Conservation (phyloP, 768 basidiomycete species). For the Collybia sordida region DNA sequence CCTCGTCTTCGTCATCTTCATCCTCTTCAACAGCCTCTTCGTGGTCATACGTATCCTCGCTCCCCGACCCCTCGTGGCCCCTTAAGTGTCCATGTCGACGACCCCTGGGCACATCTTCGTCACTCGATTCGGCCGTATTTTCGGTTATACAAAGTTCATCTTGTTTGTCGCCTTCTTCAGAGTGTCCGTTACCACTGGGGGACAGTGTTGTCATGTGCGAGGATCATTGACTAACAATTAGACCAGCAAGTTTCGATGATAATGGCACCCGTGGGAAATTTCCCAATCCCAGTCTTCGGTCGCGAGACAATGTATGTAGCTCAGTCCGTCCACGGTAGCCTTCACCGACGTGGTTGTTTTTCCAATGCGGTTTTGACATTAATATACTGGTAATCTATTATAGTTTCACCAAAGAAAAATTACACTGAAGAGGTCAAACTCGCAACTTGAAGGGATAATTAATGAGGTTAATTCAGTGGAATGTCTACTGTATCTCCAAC, state of each 20-base stretch:
- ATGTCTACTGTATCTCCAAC: constrained; percentile 81
- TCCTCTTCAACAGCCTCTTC: constrained; percentile 19
- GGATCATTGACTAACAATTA: not conserved
- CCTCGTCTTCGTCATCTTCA: constrained; percentile 34
- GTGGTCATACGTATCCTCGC: constrained; percentile 22
- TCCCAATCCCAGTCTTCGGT: too few species aligned
- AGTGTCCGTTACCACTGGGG: not conserved
- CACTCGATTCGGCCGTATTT: not conserved
- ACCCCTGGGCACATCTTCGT: not conserved
- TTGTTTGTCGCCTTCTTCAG: constrained; percentile 5
- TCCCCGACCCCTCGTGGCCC: constrained; percentile 15
- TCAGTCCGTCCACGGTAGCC: too few species aligned
- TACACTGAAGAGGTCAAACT: too few species aligned
- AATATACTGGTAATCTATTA: too few species aligned
- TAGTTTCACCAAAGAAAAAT: too few species aligned
- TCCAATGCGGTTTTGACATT: too few species aligned
- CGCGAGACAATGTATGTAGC: too few species aligned
- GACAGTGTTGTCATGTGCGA: not conserved
- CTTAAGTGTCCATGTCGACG: not conserved
- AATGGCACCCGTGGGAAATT: not conserved
- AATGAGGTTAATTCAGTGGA: constrained; percentile 44
- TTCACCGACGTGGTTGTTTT: too few species aligned
- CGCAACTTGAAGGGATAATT: too few species aligned
- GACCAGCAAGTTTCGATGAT: not conserved
- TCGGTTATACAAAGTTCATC: constrained; percentile 1